A percentile compares a stretch with the other conserved stretches of the same genome.
These are phyloP conservation scores for Neoboletus subvelutipes DNA, from an alignment of 768 basidiomycete species.

Conservation along the genomic window DNA sequence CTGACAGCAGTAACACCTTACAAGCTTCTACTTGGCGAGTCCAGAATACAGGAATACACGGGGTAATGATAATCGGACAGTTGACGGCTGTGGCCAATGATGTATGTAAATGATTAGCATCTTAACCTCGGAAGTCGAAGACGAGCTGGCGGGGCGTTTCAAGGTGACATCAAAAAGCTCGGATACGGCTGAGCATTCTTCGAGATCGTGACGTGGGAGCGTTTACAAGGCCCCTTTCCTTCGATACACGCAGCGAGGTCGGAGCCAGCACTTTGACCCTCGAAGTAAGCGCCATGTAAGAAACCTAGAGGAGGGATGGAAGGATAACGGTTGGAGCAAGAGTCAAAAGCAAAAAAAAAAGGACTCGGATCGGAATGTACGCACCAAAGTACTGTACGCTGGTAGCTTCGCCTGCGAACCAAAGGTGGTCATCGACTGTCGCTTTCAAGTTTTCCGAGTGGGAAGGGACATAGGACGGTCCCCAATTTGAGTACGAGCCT, in stretches of 20 bases:
- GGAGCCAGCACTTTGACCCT: constrained; percentile 44
- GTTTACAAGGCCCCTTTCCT: constrained; percentile 20
- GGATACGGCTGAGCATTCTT: constrained; percentile 36
- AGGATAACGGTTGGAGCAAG: background rate
- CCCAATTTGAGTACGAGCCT: constrained; percentile 67
- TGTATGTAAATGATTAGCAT: background rate
- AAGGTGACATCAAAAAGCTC: constrained; percentile 7
- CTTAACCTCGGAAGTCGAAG: background rate
- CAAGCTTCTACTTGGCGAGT: too few relatives aligned
- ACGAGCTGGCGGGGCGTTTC: background rate
- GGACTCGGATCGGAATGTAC: constrained; percentile 11
- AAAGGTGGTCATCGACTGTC: constrained; percentile 48
- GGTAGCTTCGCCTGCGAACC: constrained; percentile 64
- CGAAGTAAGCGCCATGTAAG: constrained; percentile 57
- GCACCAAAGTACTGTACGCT: constrained; percentile 57
- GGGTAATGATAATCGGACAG: background rate
- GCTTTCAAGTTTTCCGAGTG: constrained; percentile 56
- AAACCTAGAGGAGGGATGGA: constrained; percentile 39
- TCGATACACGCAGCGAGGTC: constrained; percentile 43
- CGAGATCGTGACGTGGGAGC: constrained; percentile 28
- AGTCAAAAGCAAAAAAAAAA: background rate
- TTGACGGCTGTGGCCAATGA: background rate
- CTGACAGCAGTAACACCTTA: too few relatives aligned
- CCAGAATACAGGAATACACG: background rate
- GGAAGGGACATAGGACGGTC: constrained; percentile 51